phyloP scores from a whole-genome alignment of 2,329 filamentous ascomycete species.

The Sporothrix variecibatus region DNA sequence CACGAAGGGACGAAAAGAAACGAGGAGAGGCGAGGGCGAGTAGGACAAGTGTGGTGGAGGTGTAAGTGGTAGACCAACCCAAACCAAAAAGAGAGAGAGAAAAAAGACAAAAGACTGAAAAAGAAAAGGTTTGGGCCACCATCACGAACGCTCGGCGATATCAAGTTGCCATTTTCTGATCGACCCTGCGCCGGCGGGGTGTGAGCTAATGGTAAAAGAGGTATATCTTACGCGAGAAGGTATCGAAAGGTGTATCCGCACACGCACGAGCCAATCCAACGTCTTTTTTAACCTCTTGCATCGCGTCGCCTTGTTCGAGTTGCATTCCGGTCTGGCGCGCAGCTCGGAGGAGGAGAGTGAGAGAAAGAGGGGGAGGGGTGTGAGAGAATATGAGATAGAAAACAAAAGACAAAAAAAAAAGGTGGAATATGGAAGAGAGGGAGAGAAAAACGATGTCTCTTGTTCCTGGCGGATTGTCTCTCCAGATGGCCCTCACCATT shows the following conservation, averaged over 20 bases:
- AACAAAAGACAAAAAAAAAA: neutral
- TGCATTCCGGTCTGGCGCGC: slow-evolving; percentile 13
- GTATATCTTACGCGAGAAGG: neutral
- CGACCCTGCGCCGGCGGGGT: slow-evolving; percentile 9
- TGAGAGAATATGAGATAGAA: neutral
- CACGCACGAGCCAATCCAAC: neutral
- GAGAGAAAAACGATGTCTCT: slow-evolving; percentile 15
- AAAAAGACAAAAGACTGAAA: neutral
- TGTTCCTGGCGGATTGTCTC: slow-evolving; percentile 19
- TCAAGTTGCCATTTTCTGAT: neutral
- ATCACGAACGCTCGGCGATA: slow-evolving; percentile 16
- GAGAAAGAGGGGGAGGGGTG: neutral
- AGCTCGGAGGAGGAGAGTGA: neutral
- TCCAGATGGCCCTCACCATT: neutral
- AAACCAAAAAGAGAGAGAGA: neutral
- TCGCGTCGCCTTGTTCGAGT: slow-evolving; percentile 8
- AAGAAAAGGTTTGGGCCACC: neutral
- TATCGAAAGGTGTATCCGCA: neutral
- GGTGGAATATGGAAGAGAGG: neutral
- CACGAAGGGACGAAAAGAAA: neutral
- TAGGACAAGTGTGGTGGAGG: neutral
- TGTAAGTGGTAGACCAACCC: neutral
- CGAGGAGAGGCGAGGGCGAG: neutral
- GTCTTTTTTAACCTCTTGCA: slow-evolving; percentile 15
- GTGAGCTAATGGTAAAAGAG: neutral